Conservation (phyloP, 2,329 filamentous ascomycete genomes). For the Cryphonectria japonica region DNA sequence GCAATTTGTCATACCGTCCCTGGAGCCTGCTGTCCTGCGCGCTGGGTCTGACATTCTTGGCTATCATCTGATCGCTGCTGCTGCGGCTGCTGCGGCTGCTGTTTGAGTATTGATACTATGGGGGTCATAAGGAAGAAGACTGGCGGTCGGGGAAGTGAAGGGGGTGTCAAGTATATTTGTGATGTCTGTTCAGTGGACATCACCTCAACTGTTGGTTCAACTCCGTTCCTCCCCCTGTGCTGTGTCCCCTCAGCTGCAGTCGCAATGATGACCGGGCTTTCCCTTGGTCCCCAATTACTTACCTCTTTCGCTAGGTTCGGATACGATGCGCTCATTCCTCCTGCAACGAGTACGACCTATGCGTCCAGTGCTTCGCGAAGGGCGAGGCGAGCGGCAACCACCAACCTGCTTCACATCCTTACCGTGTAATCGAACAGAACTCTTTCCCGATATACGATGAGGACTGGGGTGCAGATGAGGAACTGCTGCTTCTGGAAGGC, state of each 20-base stretch:
- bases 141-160: conserved; percentile 80
- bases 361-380: conserved; percentile 89
- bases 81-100: neutral
- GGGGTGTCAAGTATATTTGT: conserved; percentile 93
- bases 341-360: conserved; percentile 95
- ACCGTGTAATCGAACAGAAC: conserved; percentile 95
- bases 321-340: conserved; percentile 84
- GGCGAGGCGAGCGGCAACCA: conserved; percentile 82
- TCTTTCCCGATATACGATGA: conserved; percentile 94
- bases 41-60: neutral
- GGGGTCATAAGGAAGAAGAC: conserved; percentile 97
- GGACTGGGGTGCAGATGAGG: conserved; percentile 97
- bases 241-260: conserved; percentile 15
- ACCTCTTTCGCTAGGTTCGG: conserved; percentile 67
- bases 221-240: conserved; percentile 18
- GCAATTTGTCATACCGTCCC: neutral
- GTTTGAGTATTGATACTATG: conserved; percentile 55
- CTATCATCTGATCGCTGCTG: neutral
- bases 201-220: conserved; percentile 80
- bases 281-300: neutral
- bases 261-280: neutral
- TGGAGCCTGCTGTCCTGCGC: neutral
- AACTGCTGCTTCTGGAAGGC: conserved; percentile 89
- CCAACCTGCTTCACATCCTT: conserved; percentile 83
- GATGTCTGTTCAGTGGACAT: conserved; percentile 97